Conservation (phyloP, 2,329 filamentous ascomycete species). For the Alternaria incomplexa region DNA sequence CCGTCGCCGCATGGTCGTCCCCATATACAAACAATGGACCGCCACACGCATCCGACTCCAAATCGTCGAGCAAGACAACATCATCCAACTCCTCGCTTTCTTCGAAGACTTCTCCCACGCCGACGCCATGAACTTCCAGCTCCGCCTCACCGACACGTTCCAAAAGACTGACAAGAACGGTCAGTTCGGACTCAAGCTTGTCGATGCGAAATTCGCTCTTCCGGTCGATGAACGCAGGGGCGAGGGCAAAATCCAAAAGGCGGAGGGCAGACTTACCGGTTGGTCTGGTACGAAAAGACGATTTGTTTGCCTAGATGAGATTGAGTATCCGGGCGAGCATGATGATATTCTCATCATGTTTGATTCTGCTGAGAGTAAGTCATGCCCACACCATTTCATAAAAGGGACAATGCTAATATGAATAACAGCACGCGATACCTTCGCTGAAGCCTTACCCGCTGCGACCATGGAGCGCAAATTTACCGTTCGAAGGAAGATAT, state of each 20-base stretch:
- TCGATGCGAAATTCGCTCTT: constrained; percentile 89
- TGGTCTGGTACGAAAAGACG: constrained; percentile 65
- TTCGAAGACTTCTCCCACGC: constrained; percentile 88
- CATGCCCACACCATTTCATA: background rate
- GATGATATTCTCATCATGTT: constrained; percentile 89
- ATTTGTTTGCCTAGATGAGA: constrained; percentile 84
- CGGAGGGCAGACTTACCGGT: constrained; percentile 55
- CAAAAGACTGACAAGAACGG: constrained; percentile 62
- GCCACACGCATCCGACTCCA: constrained; percentile 80
- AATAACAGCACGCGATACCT: constrained; percentile 52
- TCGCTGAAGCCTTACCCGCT: constrained; percentile 54
- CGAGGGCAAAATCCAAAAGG: constrained; percentile 57
- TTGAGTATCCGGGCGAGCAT: constrained; percentile 89
- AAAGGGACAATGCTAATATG: background rate
- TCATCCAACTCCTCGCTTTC: constrained; percentile 81
- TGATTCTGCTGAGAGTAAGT: constrained; percentile 77
- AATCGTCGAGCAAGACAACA: constrained; percentile 76
- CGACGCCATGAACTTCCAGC: constrained; percentile 84
- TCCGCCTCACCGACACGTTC: constrained; percentile 84
- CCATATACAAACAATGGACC: constrained; percentile 94
- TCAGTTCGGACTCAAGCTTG: constrained; percentile 76
- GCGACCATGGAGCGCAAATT: constrained; percentile 50
- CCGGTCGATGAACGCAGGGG: constrained; percentile 63
- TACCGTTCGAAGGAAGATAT: constrained; percentile 53
- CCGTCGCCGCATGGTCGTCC: constrained; percentile 84